Base-by-base conservation (phyloP, 1,139 yeast genomes). In the Yamadazyma sp. region DNA sequence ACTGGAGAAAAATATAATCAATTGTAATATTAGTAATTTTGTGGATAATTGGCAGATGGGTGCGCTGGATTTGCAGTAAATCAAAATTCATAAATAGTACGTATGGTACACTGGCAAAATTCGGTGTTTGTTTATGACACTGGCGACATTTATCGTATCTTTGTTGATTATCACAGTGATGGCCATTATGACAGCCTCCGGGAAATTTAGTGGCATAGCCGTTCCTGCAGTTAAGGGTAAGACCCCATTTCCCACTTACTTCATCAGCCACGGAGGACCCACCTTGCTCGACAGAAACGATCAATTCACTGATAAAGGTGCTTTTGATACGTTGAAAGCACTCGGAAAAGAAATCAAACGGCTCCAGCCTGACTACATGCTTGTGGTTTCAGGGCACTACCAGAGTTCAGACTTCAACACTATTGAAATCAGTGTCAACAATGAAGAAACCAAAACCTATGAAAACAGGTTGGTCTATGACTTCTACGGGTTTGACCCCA, bases 261-360 rank as follows among this genome's bases (percentile, higher is more conserved):
- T 85, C 58, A 56, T 84, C 38, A 79, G 87, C 25, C 94, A 86
- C 60, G 94, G 94, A 2, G 91, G 89, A 1, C 94, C 94, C 3
- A 79, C 83, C 1, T 83, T 85, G 56, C 76, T 83, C 71, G 75
- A 81, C 51, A 54, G 56, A 26, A 58, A 64, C 17, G 73, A 72
- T 26, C 62, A 61, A 24, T 60, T 58, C 26, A 75, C 81, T 2
- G 75, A 81, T 45, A 47, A 49, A 11, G 86, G 86, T 3, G 91
- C 92, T 0, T 82, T 75, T 67, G 63, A 68, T n/a, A 64, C 64
- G 4, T 66, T 81, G 8, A 59, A 66, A 34, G 48, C 59, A 16
- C 46, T 83, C 14, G 94, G 94, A 1, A 48, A 58, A 16, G 62
- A 63, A 27, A 79, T 85, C 46, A 77, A 83, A 45, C 52, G 63